Percentiles rank a stretch among this genome's conserved stretches.
Evolutionary conservation across 2,329 filamentous ascomycete genomes (phyloP).

Genomic region (Epichloe elymi): DNA sequence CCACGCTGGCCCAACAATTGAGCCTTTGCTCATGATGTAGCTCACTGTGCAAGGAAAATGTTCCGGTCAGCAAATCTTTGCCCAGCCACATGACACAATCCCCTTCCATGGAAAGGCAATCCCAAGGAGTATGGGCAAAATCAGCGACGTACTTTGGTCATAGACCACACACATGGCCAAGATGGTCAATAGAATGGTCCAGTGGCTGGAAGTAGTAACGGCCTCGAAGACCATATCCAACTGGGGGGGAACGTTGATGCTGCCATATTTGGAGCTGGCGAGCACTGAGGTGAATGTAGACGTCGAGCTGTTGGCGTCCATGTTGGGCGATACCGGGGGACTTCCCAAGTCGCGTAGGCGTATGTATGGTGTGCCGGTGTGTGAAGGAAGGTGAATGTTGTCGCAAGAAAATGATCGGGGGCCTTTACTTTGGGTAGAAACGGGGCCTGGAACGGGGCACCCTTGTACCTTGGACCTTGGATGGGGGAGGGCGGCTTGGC

Average conservation of each 20-base stretch:
- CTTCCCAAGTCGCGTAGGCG: not conserved
- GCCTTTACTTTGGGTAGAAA: no score
- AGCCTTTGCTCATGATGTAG: slow-evolving; percentile 63
- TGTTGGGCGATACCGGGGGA: slow-evolving; percentile 14
- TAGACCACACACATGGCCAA: slow-evolving; percentile 64
- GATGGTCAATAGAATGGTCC: slow-evolving; percentile 56
- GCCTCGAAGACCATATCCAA: slow-evolving; percentile 41
- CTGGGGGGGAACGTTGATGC: slow-evolving; percentile 40
- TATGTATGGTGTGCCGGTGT: not conserved
- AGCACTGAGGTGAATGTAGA: slow-evolving; percentile 57
- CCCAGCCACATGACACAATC: not conserved
- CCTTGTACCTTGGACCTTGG: no score
- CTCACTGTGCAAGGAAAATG: slow-evolving; percentile 39
- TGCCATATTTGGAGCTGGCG: slow-evolving; percentile 43
- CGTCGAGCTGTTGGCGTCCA: slow-evolving; percentile 50
- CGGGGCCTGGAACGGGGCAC: no score
- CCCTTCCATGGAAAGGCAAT: not conserved
- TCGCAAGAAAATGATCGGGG: not conserved
- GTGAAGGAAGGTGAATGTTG: not conserved
- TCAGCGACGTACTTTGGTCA: slow-evolving; percentile 66
- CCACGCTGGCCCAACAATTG: slow-evolving; percentile 59
- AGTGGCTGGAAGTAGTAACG: slow-evolving; percentile 42
- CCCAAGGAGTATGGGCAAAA: not conserved
- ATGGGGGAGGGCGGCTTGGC: no score
- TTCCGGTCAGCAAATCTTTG: not conserved